A percentile compares a stretch with the other conserved stretches of the same genome.
These are phyloP conservation scores for Penicillium sp. DNA, from an alignment of 2,329 filamentous ascomycete genomes.

Conservation along the genomic window DNA sequence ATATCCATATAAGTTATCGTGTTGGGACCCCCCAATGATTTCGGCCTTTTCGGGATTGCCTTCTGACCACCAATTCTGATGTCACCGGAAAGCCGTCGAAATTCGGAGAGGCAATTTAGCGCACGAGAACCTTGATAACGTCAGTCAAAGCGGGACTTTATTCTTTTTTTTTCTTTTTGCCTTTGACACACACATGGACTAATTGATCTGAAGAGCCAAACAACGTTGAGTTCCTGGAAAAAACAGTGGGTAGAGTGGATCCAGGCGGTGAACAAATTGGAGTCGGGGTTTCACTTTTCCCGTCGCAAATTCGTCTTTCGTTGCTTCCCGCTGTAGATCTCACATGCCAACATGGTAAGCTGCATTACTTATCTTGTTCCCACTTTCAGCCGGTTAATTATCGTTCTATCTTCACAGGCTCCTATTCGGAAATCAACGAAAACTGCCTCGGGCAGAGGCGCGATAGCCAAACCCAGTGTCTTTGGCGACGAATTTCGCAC, in stretches of 20 bases:
- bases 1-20: conserved; percentile 19
- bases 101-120: neutral
- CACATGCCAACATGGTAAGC: conserved; percentile 15
- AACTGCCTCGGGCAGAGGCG: conserved; percentile 18
- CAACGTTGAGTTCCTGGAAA: conserved; percentile 16
- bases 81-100: conserved; percentile 4
- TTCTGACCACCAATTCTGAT: conserved; percentile 7
- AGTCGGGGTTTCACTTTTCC: conserved; percentile 9
- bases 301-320: conserved; percentile 7
- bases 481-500: conserved; percentile 58
- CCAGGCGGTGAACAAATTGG: conserved; percentile 6
- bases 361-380: conserved; percentile 9
- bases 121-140: conserved; percentile 10
- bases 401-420: conserved; percentile 25
- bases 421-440: conserved; percentile 27
- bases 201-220: conserved; percentile 10
- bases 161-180: neutral
- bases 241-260: conserved; percentile 14
- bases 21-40: conserved; percentile 13
- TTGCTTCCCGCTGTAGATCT: conserved; percentile 8
- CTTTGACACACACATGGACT: neutral
- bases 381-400: conserved; percentile 15
- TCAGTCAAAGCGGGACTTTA: conserved; percentile 16
- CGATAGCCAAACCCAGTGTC: conserved; percentile 6
- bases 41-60: conserved; percentile 11